phyloP scores from a whole-genome alignment of 129 eudicot genomes.

The Smallanthus sonchifolius region DNA sequence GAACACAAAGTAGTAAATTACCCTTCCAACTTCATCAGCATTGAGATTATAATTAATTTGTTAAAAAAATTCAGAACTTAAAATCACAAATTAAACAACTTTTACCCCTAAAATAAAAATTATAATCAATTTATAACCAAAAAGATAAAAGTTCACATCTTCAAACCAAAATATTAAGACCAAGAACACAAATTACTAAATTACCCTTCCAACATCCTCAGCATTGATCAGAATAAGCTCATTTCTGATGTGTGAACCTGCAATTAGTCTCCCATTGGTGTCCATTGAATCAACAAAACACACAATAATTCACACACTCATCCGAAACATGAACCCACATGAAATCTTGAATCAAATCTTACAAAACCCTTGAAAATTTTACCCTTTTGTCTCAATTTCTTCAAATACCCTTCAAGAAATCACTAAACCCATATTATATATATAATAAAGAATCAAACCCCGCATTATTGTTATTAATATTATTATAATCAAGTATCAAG shows the following conservation, averaged over 20 bases:
- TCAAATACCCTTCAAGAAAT: neutral
- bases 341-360: neutral
- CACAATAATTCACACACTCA: neutral
- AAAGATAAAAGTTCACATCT: too few species aligned
- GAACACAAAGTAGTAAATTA: too few species aligned
- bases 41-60: too few species aligned
- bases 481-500: conserved; percentile 3
- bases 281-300: conserved; percentile 38
- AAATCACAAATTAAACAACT: too few species aligned
- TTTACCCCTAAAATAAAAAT: too few species aligned
- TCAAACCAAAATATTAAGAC: neutral
- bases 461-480: conserved; percentile 5
- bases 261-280: conserved; percentile 78
- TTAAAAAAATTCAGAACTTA: too few species aligned
- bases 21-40: too few species aligned
- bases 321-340: conserved; percentile 5
- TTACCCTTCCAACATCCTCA: conserved; percentile 89
- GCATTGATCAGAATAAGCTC: conserved; percentile 97
- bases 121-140: too few species aligned
- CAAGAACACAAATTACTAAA: neutral
- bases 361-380: neutral
- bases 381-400: neutral
- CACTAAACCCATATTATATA: conserved; percentile 43
- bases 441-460: neutral
- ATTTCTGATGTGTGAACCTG: conserved; percentile 94